phyloP scores from a whole-genome alignment of 2,329 filamentous ascomycete species.

The Penicillium italicum region DNA sequence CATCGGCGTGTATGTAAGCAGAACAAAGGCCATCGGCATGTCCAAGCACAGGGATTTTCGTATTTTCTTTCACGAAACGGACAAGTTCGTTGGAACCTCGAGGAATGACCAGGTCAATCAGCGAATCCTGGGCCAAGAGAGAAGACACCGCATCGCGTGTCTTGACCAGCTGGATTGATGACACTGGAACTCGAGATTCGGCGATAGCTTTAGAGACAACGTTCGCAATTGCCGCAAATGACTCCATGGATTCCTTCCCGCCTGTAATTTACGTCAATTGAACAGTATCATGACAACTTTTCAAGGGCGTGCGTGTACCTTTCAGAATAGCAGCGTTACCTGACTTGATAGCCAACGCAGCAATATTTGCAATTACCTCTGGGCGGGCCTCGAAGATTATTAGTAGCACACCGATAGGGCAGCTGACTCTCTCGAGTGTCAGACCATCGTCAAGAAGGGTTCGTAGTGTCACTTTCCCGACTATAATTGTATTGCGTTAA shows the following conservation, averaged over 20 bases:
- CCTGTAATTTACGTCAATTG: conserved; percentile 47
- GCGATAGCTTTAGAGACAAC: conserved; percentile 77
- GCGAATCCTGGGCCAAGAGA: conserved; percentile 77
- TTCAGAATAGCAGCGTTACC: conserved; percentile 97
- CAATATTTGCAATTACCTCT: conserved; percentile 98
- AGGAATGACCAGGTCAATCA: conserved; percentile 94
- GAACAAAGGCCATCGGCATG: conserved; percentile 93
- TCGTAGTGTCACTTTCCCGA: conserved; percentile 78
- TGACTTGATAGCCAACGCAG: conserved; percentile 91
- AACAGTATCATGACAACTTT: not conserved
- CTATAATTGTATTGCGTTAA: conserved; percentile 43
- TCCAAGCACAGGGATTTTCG: conserved; percentile 91
- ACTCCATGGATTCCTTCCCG: conserved; percentile 91
- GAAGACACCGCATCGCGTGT: conserved; percentile 86
- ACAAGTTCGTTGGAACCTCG: conserved; percentile 88
- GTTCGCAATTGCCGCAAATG: conserved; percentile 85
- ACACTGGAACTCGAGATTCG: conserved; percentile 71
- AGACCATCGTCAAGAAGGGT: conserved; percentile 85
- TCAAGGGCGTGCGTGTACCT: conserved; percentile 46
- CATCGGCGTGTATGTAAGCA: conserved; percentile 77
- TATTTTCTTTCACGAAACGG: conserved; percentile 81
- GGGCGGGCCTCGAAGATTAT: conserved; percentile 98
- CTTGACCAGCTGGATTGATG: conserved; percentile 87
- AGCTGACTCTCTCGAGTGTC: conserved; percentile 80
- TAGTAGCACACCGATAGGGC: conserved; percentile 93